Base-by-base conservation (phyloP, 2,329 filamentous ascomycete species). In the Ascochyta rabiei region DNA sequence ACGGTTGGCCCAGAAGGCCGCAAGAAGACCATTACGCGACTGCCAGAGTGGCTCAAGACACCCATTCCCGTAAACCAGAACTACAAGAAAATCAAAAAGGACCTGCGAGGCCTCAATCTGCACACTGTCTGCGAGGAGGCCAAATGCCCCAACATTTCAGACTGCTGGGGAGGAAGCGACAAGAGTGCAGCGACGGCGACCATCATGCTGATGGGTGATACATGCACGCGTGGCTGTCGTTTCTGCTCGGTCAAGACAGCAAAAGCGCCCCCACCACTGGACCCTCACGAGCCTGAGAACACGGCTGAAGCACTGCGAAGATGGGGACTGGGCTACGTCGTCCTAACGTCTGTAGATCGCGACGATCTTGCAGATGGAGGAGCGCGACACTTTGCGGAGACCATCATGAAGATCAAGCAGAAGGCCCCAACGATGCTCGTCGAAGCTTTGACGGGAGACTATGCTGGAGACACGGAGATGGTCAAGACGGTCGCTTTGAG, bases 171-270 rank as follows among this genome's bases (percentile, higher is more conserved):
- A 58, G 95, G 95, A 30, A 86, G 83, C 71, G 86, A 89, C 75
- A 96, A 96, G 80, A 88, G 86, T 62, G 89, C 91, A 23, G 95
- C 95, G 4, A 99, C 95, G 28, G 95, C 95, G 2, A 99, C 95
- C 10, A 98, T 99, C 76, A 99, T 99, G 95, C 81, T 99, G 42
- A 98, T 98, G 93, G 95, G 95, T 61, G 95, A 99, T 76, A 98
- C 93, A 8, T 99, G 95, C 77, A 99, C 95, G 16, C 85, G 95
- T 56, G 95, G 93, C 16, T 99, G 95, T 77, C 86, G 95, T 48
- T 99, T 99, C 81, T 99, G 95, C 83, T 91, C 89, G 62, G 95
- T 99, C 47, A 98, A 98, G 83, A 99, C 95, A 3, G 88, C 81
- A 54, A 87, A 89, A 38, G 79, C 81, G 1, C 86, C 86, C 0